Base-by-base conservation (phyloP, 208 protist species). In the Baffinella frigidus region DNA sequence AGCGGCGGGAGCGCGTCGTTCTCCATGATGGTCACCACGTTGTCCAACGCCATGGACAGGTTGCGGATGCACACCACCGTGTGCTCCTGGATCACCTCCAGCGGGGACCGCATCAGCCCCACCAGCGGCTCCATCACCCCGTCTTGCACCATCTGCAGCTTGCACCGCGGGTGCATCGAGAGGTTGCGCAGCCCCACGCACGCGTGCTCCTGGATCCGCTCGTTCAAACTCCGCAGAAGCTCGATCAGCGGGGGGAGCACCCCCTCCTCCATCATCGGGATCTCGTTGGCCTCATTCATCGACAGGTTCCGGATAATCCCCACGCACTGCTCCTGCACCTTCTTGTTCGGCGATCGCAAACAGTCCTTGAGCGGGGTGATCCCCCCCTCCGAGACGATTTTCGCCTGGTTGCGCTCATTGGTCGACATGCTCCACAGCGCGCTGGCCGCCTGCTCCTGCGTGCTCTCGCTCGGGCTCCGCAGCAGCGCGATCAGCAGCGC, bases 91-190 rank as follows among this genome's bases (percentile, higher is more conserved):
- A 90, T 67, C 7, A 90, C 38, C 56, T 90, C 62, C 51, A 90
- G 83, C 44, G 83, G 83, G 17, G 83, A 90, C 4, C 89, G 89
- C 39, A 92, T 45, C 24, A 92, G 89, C 4, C 67, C 89, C 2
- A 92, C 68, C 3, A 92, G 89, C 44, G 83, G 83, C 4, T 67
- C 56, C 83, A 90, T 67, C 44, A 67, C 89, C 10, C 89, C 89
- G 43, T 92, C 89, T 39, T 81, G 67, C 17, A 92, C 89, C 67
- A 92, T 92, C 89, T 81, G 61, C n/a, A 92, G 30, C 43, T 92
- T 74, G 89, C 68, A 67, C 10, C 48, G 43, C 7, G 89, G 68
- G 61, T 56, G 38, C 67, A 92, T 67, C 27, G 67, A 81, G 67
- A 92, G 68, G 67, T 92, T 92, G 89, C 89, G 89, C 33, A 92